Evolutionary conservation across 257 asterid species (phyloP).

Genomic region (Cruciata laevipes): DNA sequence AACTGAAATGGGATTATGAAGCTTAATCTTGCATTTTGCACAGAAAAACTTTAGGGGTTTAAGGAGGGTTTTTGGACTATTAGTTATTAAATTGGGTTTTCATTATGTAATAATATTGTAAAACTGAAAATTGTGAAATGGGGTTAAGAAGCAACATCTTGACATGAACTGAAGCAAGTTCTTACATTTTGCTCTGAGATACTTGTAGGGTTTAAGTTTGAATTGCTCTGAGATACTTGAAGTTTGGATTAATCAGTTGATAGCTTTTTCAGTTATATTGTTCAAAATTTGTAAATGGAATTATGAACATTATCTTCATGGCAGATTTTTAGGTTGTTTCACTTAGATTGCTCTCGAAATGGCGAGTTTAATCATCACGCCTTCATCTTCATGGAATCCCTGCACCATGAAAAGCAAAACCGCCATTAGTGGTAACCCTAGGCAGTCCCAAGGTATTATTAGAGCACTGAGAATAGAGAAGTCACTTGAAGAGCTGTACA

Average conservation of each 20-base stretch:
- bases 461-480: slow-evolving; percentile 56
- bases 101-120: neutral
- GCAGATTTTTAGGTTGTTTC: slow-evolving; percentile 5
- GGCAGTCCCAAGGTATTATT: slow-evolving; percentile 23
- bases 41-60: neutral
- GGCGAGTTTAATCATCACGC: slow-evolving; percentile 40
- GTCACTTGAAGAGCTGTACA: slow-evolving; percentile 87
- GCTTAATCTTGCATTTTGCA: neutral
- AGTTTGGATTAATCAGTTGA: neutral
- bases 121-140: neutral
- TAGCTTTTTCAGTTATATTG: neutral
- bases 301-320: neutral
- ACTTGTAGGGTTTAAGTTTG: neutral
- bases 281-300: neutral
- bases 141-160: neutral
- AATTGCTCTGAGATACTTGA: neutral
- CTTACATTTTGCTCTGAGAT: neutral
- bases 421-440: slow-evolving; percentile 1
- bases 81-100: neutral
- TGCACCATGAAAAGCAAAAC: slow-evolving; percentile 19
- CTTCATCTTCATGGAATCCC: slow-evolving; percentile 36
- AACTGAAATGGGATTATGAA: no score
- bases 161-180: neutral
- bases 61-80: neutral
- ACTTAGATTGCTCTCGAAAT: slow-evolving; percentile 19